Evolutionary conservation across 192 early-diverging fungal species (phyloP), one percentile per base, ranked within the genome.

Genomic region (Coemansia reversa): DNA sequence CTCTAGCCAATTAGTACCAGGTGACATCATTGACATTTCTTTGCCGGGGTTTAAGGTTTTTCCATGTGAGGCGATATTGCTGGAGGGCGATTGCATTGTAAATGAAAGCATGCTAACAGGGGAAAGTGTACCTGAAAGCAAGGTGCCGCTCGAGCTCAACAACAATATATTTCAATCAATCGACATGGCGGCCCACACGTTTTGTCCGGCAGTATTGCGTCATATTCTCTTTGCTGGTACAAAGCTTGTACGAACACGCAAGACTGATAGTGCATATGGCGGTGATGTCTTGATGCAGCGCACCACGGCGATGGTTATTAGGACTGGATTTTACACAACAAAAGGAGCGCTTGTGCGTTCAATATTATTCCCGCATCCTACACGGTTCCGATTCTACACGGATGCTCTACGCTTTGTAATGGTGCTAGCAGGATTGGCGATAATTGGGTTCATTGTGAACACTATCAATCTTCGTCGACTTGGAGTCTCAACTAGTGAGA

Each of bases 101-200:
- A 96, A 97, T 79, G 98, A 98, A 78, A 91, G 87, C 65, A 96
- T 98, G 94, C 84, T 99, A 20, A 99, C 98, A 4, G 98, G 98
- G 24, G 98, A 99, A 73, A 93, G 92, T 30, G 83, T 97, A 0
- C 94, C 96, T 5, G 94, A 98, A 20, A 91, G 90, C 22, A 99
- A 99, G 70, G 74, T 75, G 5, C 87, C 94, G 0, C 83, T 95
- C 5, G 64, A 45, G 3, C 25, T 20, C 5, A 29, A 11, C 48
- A 64, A 20, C 23, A 4, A 18, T 19, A 33, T 72, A 1, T 33
- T 81, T 2, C 35, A 66, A 48, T n/a, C 42, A 0, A 63, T 82
- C 2, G 67, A 76, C 28, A 54, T 76, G 67, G 35, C 60, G 7
- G 62, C 72, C 1, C 72, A 75, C 32, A 73, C 74, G 24, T 69